Percentiles rank a stretch among this genome's conserved stretches.
Conservation (phyloP, 441 rosid genomes). For the Pelargonium australe region DNA sequence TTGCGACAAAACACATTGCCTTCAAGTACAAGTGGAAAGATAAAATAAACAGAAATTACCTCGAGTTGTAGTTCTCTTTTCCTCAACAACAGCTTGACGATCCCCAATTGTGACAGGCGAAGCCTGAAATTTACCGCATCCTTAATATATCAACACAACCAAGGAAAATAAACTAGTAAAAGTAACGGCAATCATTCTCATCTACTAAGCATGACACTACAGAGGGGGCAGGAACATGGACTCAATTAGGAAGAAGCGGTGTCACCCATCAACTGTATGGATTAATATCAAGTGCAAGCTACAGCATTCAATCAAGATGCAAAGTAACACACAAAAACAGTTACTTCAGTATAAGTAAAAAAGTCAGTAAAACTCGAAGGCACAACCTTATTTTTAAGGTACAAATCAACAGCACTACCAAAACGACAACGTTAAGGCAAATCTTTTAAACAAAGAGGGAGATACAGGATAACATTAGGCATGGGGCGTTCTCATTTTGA, state of each 20-base stretch:
- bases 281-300: neutral
- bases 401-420: too few species aligned
- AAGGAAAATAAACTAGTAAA: constrained; percentile 3
- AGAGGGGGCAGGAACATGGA: neutral
- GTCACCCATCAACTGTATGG: neutral
- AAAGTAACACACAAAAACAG: neutral
- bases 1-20: neutral
- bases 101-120: constrained; percentile 70
- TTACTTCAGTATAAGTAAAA: neutral
- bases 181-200: neutral
- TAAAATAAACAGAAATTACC: constrained; percentile 34
- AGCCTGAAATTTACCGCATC: constrained; percentile 42
- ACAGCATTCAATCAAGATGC: constrained; percentile 1
- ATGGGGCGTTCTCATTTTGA: neutral
- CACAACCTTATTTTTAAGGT: too few species aligned
- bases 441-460: neutral
- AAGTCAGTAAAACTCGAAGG: too few species aligned
- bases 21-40: neutral
- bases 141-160: too few species aligned
- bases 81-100: constrained; percentile 60
- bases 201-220: neutral
- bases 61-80: constrained; percentile 73
- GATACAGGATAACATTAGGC: neutral
- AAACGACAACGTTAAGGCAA: neutral
- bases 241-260: neutral